Conservation (phyloP, 1,139 yeast species). For the Saccharomyces pastorianus region DNA sequence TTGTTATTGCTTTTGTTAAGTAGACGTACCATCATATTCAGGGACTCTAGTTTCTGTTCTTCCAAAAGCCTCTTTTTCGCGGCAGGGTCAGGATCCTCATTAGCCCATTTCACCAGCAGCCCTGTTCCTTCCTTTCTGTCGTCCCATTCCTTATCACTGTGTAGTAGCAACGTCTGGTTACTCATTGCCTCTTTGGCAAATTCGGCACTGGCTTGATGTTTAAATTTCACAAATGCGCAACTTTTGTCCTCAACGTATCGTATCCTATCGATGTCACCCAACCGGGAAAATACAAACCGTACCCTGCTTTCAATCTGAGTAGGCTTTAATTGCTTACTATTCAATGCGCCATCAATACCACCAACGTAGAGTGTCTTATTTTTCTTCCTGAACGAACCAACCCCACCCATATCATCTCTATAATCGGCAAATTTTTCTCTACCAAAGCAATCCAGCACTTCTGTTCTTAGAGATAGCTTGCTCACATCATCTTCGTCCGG, state of each 20-base stretch:
- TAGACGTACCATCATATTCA: constrained; percentile 20
- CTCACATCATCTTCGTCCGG: constrained; percentile 45
- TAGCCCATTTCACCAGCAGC: constrained; percentile 79
- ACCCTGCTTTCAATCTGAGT: constrained; percentile 26
- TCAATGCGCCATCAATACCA: constrained; percentile 39
- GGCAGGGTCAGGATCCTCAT: constrained; percentile 73
- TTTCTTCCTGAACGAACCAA: constrained; percentile 66
- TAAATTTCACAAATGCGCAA: constrained; percentile 74
- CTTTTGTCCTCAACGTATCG: constrained; percentile 55
- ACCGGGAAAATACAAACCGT: constrained; percentile 53
- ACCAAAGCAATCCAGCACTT: constrained; percentile 70
- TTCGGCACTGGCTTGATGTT: constrained; percentile 67
- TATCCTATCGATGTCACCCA: constrained; percentile 67
- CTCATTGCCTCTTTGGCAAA: constrained; percentile 93
- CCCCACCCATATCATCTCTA: constrained; percentile 91
- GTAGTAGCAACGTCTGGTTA: constrained; percentile 55
- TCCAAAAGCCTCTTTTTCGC: constrained; percentile 48
- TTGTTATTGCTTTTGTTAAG: not conserved
- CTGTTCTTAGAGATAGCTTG: constrained; percentile 46
- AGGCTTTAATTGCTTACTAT: constrained; percentile 19
- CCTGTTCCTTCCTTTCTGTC: constrained; percentile 36
- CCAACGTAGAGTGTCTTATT: constrained; percentile 78
- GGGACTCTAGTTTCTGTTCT: constrained; percentile 16
- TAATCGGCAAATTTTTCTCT: constrained; percentile 77
- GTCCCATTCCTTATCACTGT: constrained; percentile 36